Evolutionary conservation across 441 rosid species (phyloP).

Genomic region (Melastoma candidum): DNA sequence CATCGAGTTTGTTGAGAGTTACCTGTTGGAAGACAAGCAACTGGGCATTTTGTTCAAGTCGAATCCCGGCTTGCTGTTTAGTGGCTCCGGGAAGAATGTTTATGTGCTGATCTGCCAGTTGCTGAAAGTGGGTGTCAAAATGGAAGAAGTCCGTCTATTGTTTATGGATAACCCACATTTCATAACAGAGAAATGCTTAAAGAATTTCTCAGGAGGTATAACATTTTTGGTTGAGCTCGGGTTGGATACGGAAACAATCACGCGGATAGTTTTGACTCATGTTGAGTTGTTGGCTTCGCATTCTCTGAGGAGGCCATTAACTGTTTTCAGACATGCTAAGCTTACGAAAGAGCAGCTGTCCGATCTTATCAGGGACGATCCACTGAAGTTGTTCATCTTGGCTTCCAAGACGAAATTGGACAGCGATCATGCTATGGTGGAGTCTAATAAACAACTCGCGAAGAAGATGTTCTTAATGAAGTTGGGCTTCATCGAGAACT

Average conservation of each 20-base stretch:
- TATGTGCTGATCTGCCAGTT: conserved; percentile 49
- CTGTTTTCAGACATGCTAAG: conserved; percentile 33
- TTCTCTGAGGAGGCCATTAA: conserved; percentile 46
- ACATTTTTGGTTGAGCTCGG: conserved; percentile 40
- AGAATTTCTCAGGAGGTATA: conserved; percentile 37
- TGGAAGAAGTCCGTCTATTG: conserved; percentile 32
- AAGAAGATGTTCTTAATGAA: conserved; percentile 52
- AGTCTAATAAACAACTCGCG: conserved; percentile 13
- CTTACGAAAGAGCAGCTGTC: conserved; percentile 29
- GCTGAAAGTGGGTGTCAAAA: conserved; percentile 45
- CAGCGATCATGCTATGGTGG: conserved; percentile 26
- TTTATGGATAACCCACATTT: conserved; percentile 45
- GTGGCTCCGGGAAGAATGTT: conserved; percentile 55
- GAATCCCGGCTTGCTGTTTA: conserved; percentile 45
- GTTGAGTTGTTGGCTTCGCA: conserved; percentile 39
- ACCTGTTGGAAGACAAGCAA: conserved; percentile 45
- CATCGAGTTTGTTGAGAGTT: conserved; percentile 48
- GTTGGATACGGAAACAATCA: conserved; percentile 40
- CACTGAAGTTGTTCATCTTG: conserved; percentile 42
- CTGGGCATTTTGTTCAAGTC: conserved; percentile 29
- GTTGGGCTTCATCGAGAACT: conserved; percentile 64
- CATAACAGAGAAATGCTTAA: conserved; percentile 32
- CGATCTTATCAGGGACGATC: conserved; percentile 45
- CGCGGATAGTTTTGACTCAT: conserved; percentile 26
- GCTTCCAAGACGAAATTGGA: conserved; percentile 29